phyloP scores from a whole-genome alignment of 1,139 yeast species.

The Zygoascus meyerae region DNA sequence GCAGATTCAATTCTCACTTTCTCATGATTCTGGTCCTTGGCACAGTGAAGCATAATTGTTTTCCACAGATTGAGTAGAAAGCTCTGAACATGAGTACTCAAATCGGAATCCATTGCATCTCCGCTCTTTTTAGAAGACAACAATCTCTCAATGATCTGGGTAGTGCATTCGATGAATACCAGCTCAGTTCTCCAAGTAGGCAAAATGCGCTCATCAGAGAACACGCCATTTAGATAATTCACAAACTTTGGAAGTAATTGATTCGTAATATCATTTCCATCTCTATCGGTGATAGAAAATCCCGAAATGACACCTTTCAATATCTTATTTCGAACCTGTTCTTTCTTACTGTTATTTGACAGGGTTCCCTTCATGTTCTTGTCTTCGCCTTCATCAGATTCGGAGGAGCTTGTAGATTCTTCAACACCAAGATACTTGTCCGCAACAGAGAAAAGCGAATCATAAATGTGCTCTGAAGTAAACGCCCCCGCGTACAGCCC shows the following conservation, averaged over 20 bases:
- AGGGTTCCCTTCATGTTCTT: slow-evolving; percentile 15
- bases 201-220: slow-evolving; percentile 7
- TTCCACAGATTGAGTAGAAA: slow-evolving; percentile 31
- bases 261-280: slow-evolving; percentile 1
- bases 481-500: slow-evolving; percentile 26
- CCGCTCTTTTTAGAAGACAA: background rate
- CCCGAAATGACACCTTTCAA: slow-evolving; percentile 26
- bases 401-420: slow-evolving; percentile 26
- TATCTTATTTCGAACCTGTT: slow-evolving; percentile 35
- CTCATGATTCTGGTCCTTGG: slow-evolving; percentile 49
- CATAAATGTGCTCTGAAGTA: slow-evolving; percentile 34
- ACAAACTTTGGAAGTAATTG: background rate
- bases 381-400: slow-evolving; percentile 24
- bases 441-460: slow-evolving; percentile 31
- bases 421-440: slow-evolving; percentile 25
- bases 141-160: background rate
- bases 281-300: slow-evolving; percentile 16
- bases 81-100: background rate
- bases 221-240: slow-evolving; percentile 3
- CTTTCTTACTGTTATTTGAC: slow-evolving; percentile 29
- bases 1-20: slow-evolving; percentile 53
- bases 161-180: slow-evolving; percentile 23
- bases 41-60: slow-evolving; percentile 31
- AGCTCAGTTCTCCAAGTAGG: slow-evolving; percentile 56
- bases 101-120: background rate